Percentiles rank a stretch among this genome's conserved stretches.
Evolutionary conservation across 2,329 filamentous ascomycete species (phyloP).

Genomic region (Colletotrichum horii): DNA sequence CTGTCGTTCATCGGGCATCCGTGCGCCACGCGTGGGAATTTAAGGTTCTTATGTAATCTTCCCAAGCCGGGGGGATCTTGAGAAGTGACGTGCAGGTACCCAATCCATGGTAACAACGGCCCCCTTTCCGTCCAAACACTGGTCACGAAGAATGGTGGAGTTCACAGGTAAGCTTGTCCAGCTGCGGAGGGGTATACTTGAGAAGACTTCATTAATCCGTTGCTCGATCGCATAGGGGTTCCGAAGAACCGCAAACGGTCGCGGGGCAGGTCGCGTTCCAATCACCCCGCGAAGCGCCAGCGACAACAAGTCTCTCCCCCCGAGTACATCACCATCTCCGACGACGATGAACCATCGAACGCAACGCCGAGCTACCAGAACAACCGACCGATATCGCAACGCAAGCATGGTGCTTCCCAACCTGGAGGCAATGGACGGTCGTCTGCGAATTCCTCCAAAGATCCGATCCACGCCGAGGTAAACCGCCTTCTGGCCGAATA

Average conservation of each 20-base stretch:
- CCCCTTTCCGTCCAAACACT: background rate
- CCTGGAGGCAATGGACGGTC: accelerated
- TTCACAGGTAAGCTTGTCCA: background rate
- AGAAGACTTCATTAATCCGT: background rate
- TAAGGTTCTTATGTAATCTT: background rate
- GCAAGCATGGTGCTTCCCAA: background rate
- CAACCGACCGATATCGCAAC: background rate
- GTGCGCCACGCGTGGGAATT: background rate
- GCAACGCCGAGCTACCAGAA: background rate
- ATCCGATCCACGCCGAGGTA: background rate
- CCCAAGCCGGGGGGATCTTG: background rate
- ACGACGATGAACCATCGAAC: background rate
- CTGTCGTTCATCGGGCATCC: background rate
- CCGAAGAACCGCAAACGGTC: background rate
- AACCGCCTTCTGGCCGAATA: background rate
- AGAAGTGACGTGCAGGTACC: background rate
- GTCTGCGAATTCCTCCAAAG: background rate
- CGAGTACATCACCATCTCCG: background rate
- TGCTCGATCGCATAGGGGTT: background rate
- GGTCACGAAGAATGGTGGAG: background rate
- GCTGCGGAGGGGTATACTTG: background rate
- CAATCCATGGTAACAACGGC: background rate
- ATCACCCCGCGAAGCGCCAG: background rate
- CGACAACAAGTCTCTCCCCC: accelerated
- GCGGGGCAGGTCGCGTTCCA: background rate